A percentile compares a stretch with the other conserved stretches of the same genome.
Evolutionary conservation across 441 rosid species (phyloP).

Genomic region (Mallotus japonicus): DNA sequence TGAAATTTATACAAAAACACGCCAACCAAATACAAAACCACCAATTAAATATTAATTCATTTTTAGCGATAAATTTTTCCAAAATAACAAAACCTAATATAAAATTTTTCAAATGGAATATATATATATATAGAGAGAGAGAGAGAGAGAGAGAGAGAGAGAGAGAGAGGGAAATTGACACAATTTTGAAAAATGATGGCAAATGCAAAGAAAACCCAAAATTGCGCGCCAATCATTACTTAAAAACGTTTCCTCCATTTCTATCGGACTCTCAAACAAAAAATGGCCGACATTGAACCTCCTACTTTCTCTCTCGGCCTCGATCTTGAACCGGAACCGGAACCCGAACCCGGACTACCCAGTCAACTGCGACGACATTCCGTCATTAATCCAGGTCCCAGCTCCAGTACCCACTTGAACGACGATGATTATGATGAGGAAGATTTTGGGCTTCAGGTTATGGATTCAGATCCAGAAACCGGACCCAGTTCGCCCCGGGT

Average conservation of each 20-base stretch:
- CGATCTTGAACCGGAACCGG: constrained; percentile 52
- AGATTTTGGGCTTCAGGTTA: constrained; percentile 13
- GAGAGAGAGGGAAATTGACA: background rate
- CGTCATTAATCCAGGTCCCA: constrained; percentile 11
- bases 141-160: fast-evolving
- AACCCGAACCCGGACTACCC: constrained; percentile 27
- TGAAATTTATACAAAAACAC: too few species aligned
- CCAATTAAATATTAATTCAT: too few species aligned
- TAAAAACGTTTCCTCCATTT: background rate
- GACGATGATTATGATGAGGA: constrained; percentile 15
- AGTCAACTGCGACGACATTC: constrained; percentile 5
- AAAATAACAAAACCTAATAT: too few species aligned
- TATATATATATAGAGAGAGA: too few species aligned
- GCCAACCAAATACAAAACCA: too few species aligned
- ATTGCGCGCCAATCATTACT: constrained; percentile 2
- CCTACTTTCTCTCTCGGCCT: constrained; percentile 90
- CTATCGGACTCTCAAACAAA: background rate
- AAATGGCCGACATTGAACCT: constrained; percentile 59
- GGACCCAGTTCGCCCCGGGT: constrained; percentile 39
- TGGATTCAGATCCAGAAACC: constrained; percentile 35
- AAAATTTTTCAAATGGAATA: too few species aligned
- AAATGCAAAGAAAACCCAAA: background rate
- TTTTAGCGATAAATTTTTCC: too few species aligned
- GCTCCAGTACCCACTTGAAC: constrained; percentile 13
- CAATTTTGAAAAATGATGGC: background rate